Conservation (phyloP, 208 protist species). For the Novymonas esmeraldas region DNA sequence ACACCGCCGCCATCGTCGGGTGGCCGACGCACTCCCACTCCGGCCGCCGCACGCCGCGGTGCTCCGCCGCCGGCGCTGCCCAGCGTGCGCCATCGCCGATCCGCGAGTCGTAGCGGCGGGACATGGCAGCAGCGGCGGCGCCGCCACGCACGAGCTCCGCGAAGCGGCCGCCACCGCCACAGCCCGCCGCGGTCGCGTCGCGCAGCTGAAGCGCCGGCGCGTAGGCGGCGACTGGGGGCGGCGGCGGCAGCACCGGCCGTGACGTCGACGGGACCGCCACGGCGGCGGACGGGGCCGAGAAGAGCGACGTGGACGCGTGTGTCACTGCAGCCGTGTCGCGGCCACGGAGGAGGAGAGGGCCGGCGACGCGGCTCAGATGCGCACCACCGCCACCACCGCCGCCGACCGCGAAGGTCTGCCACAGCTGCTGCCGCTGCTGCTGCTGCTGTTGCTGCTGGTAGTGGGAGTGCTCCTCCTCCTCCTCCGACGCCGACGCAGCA, state of each 20-base stretch:
- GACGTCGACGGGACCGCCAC: not conserved
- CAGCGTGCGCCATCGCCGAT: not conserved
- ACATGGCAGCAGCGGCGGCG: too few relatives aligned
- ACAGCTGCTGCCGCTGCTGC: not conserved
- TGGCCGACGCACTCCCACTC: not conserved
- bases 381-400: constrained; percentile 3
- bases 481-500: not conserved
- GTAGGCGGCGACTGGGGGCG: constrained; percentile 7
- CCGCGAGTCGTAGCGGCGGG: too few relatives aligned
- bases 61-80: not conserved
- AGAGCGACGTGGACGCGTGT: not conserved
- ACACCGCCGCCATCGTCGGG: not conserved
- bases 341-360: not conserved
- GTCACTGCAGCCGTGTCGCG: not conserved
- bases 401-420: not conserved
- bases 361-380: not conserved
- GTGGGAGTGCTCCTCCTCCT: too few relatives aligned
- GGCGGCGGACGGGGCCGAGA: not conserved
- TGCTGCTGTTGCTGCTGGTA: not conserved
- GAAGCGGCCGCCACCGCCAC: too few relatives aligned
- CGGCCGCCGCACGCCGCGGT: not conserved
- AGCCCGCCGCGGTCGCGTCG: not conserved
- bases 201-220: not conserved
- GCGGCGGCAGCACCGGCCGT: not conserved
- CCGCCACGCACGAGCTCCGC: constrained; percentile 6